Conservation (phyloP, 768 basidiomycete species). For the Boletus patriciae region DNA sequence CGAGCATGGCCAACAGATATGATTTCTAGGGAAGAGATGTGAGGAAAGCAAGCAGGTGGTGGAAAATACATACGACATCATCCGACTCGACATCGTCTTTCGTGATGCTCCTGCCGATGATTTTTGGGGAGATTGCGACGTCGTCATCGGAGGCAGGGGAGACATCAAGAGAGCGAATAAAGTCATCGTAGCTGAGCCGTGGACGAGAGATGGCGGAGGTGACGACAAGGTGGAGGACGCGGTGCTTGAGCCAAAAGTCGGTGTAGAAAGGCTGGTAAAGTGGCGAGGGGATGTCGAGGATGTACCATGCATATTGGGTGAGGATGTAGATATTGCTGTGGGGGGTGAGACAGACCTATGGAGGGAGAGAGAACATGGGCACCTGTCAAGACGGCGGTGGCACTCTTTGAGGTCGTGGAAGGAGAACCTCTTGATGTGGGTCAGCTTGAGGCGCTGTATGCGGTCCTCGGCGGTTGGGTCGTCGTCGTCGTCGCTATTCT, state of each 20-base stretch:
- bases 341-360: conserved; percentile 11
- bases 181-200: conserved; percentile 40
- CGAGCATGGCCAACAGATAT: conserved; percentile 43
- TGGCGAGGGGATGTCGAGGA: conserved; percentile 50
- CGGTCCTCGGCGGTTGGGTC: conserved; percentile 4
- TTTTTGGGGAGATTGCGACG: conserved; percentile 29
- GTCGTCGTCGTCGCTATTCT: conserved; percentile 1
- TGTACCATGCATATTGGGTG: conserved; percentile 69
- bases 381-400: conserved; percentile 46
- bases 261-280: conserved; percentile 47
- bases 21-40: conserved; percentile 35
- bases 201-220: conserved; percentile 35
- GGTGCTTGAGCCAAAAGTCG: conserved; percentile 51
- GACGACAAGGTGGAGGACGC: conserved; percentile 50
- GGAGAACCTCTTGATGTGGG: conserved; percentile 47
- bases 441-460: conserved; percentile 39
- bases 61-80: conserved; percentile 43
- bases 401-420: conserved; percentile 40
- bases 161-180: conserved; percentile 37
- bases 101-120: conserved; percentile 47
- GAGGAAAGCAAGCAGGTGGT: background rate
- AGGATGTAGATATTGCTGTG: conserved; percentile 62
- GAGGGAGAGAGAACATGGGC: background rate
- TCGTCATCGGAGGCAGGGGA: conserved; percentile 34
- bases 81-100: conserved; percentile 45